Base-by-base conservation (phyloP, 139 green algal species). In the Chlamydomonas sp. region DNA sequence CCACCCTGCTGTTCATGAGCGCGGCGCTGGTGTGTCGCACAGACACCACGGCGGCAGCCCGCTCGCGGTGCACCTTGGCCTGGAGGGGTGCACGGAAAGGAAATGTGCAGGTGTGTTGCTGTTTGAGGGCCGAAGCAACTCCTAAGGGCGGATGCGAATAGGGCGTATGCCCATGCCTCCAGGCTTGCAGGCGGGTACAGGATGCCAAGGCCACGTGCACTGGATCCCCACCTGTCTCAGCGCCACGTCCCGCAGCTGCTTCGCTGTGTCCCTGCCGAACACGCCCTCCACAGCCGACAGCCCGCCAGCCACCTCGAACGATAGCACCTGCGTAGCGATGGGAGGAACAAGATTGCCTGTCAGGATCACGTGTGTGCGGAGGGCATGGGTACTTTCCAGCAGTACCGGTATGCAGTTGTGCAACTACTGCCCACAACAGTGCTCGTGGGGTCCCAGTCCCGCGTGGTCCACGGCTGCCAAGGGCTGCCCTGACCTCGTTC, bases 41-140 rank as follows among this genome's bases (percentile, higher is more conserved):
- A 31, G 71, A 60, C n/a, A 79, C 82, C 82, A 86, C 79, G 59
- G 72, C 71, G 10, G n/a, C 82, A 0, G 82, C 82, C 1, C 82
- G 82, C 69, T 86, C 20, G 9, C 71, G 71, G n/a, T 86, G 82
- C 8, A 86, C 71, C 71, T 86, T 71, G 20, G 82, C 82, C 71
- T 85, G 80, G 60, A 60, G 8, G 3, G 60, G 15, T 8, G 75
- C 8, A 58, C 18, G 75, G 57, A 14, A 57, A 12, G 20, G 6
- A 4, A 79, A 31, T 2, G 3, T 63, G 63, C 78, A 49, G 31
- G 31, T 49, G 31, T 49, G 31, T 49, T 49, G 31, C 31, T 49
- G 31, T 49, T 49, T 49, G 31, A 49, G 31, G 31, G 31, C 31
- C 31, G 31, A 49, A 49, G 31, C 31, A 49, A 49, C 31, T 49